Evolutionary conservation across 495 filamentous ascomycete species (phyloP).

Genomic region (Penicillium paradoxum): DNA sequence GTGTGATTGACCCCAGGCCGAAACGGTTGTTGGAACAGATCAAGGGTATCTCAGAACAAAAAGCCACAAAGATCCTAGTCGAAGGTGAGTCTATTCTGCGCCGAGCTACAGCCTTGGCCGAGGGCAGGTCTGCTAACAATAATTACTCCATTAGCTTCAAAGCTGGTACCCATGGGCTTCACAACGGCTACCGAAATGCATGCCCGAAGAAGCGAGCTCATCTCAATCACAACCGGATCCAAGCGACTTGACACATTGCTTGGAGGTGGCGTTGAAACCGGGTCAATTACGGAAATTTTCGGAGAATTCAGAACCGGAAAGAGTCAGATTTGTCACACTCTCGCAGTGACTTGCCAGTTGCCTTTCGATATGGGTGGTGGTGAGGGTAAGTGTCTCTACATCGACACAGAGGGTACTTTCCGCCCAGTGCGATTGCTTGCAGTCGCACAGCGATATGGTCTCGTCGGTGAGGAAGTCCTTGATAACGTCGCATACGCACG

Average conservation of each 20-base stretch:
- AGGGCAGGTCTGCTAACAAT: background rate
- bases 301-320: slow-evolving; percentile 98
- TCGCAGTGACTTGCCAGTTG: slow-evolving; percentile 96
- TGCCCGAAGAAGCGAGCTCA: slow-evolving; percentile 87
- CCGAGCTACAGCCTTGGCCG: background rate
- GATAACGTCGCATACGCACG: slow-evolving; percentile 98
- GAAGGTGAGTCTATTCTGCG: slow-evolving; percentile 57
- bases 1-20: slow-evolving; percentile 45
- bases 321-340: slow-evolving; percentile 95
- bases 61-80: slow-evolving; percentile 86
- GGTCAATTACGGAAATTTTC: slow-evolving; percentile 97
- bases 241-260: slow-evolving; percentile 95
- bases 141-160: slow-evolving; percentile 58
- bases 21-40: slow-evolving; percentile 82
- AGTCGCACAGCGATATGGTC: slow-evolving; percentile 88
- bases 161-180: slow-evolving; percentile 96
- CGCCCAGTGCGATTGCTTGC: slow-evolving; percentile 84
- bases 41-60: slow-evolving; percentile 95
- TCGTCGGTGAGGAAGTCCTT: slow-evolving; percentile 93
- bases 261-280: slow-evolving; percentile 92
- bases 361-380: slow-evolving; percentile 99
- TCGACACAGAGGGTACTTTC: slow-evolving; percentile 97
- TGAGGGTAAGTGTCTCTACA: slow-evolving; percentile 98
- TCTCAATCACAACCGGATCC: slow-evolving; percentile 95
- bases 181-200: slow-evolving; percentile 99